Evolutionary conservation across 2,329 filamentous ascomycete species (phyloP), one percentile per base, ranked within the genome.

Genomic region (Botrytis squamosa): DNA sequence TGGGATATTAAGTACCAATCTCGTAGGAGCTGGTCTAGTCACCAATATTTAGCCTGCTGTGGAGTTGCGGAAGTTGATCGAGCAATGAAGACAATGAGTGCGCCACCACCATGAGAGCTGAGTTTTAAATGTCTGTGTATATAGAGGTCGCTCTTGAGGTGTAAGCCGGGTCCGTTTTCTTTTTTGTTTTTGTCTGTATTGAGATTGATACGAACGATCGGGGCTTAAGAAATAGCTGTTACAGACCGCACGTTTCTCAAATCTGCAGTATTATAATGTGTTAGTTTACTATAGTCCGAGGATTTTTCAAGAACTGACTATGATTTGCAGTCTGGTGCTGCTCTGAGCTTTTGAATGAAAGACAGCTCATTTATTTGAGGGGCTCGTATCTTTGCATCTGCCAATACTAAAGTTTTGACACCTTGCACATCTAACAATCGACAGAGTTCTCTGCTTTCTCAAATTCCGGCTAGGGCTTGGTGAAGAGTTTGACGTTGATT

Each of bases 281-380:
- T 57, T 8, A 59, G 9, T 36, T 59, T 4, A 20, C 29, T 8
- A 36, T 59, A 33, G 1, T 20, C 29, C 4, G 3, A 33, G 18
- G 2, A 59, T 2, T 20, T 8, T 20, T 20, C 5, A 18, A 18
- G n/a, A 57, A 57, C 52, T 18, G 14, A 57, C n/a, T 10, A 57
- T 8, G 9, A 29, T 20, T 20, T 59, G 16, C 16, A 9, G 7
- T 33, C 4, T 33, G 3, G 3, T 33, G 12, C 6, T 33, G 3
- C 16, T 29, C 29, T 3, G n/a, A 4, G 14, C 29, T 3, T 59
- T 59, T 20, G 7, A 33, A 9, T 33, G 25, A 18, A 20, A 33
- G 1, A 8, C 6, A 8, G n/a, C 22, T 59, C n/a, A 4, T 20
- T 33, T 20, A 10, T 9, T 33, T 0, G 6, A 9, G 1, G 3